phyloP scores from a whole-genome alignment of 495 filamentous ascomycete genomes.

The Talaromyces liani region DNA sequence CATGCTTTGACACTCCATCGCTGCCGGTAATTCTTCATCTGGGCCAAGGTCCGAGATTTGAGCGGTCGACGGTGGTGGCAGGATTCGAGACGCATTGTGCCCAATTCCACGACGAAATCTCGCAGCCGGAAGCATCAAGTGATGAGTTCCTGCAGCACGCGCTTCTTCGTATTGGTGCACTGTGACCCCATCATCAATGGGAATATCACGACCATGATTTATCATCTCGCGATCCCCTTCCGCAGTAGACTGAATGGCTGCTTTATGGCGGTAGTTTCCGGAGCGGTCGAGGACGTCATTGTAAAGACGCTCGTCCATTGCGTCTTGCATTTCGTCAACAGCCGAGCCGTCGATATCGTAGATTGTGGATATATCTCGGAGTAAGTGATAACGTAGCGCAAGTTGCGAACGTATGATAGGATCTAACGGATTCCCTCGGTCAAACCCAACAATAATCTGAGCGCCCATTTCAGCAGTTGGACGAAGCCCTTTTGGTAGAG shows the following conservation, averaged over 20 bases:
- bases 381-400: slow-evolving; percentile 72
- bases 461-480: slow-evolving; percentile 93
- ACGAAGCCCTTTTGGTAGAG: slow-evolving; percentile 40
- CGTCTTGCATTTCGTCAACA: slow-evolving; percentile 73
- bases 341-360: slow-evolving; percentile 82
- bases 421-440: slow-evolving; percentile 88
- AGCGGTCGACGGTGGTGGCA: slow-evolving; percentile 22
- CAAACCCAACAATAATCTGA: slow-evolving; percentile 95
- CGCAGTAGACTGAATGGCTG: slow-evolving; percentile 56
- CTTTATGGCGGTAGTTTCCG: slow-evolving; percentile 77
- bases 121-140: slow-evolving; percentile 32
- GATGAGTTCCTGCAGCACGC: slow-evolving; percentile 35
- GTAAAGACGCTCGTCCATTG: slow-evolving; percentile 79
- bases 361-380: slow-evolving; percentile 80
- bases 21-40: slow-evolving; percentile 57
- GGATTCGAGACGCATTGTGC: slow-evolving; percentile 37
- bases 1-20: slow-evolving; percentile 62
- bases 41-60: slow-evolving; percentile 52
- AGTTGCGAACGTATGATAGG: slow-evolving; percentile 86
- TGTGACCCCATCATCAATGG: slow-evolving; percentile 59
- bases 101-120: slow-evolving; percentile 35
- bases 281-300: slow-evolving; percentile 90
- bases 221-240: slow-evolving; percentile 84
- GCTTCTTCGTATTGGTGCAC: slow-evolving; percentile 64
- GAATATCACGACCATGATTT: slow-evolving; percentile 70